phyloP scores from a whole-genome alignment of 2,329 filamentous ascomycete genomes.

The Clonostachys sp. region DNA sequence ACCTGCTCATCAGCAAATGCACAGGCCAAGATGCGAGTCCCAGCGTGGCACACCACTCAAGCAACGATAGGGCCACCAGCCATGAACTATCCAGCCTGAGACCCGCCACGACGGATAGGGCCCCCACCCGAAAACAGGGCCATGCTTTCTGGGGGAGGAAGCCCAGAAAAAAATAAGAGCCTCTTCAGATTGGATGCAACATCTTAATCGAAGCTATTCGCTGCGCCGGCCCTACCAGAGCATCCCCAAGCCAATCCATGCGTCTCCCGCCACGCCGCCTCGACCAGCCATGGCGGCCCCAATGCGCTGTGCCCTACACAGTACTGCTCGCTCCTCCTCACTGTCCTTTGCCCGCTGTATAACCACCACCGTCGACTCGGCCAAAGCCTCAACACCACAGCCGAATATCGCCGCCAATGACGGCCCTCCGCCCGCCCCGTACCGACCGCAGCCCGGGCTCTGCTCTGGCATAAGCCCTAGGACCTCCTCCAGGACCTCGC shows the following conservation, averaged over 20 bases:
- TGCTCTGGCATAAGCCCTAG: background rate
- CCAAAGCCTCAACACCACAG: conserved; percentile 14
- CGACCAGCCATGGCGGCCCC: conserved; percentile 25
- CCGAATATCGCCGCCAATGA: conserved; percentile 3
- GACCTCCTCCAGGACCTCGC: conserved; percentile 3
- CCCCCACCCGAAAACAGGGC: no score
- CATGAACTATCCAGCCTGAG: background rate
- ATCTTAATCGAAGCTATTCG: no score
- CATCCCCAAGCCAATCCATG: background rate
- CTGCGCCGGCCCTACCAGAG: no score
- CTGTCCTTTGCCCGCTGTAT: conserved; percentile 15
- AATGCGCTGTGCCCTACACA: conserved; percentile 17
- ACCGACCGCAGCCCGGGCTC: background rate
- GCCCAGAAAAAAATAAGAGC: no score
- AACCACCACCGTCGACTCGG: conserved; percentile 20
- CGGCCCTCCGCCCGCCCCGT: conserved; percentile 1
- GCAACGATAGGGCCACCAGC: background rate
- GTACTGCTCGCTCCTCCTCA: conserved; percentile 9
- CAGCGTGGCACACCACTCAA: no score
- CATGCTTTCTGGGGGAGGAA: no score
- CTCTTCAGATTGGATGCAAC: no score
- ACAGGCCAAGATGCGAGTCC: no score
- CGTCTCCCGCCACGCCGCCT: background rate
- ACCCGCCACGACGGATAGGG: background rate
- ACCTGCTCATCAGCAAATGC: no score